These are phyloP conservation scores for Globisporangium splendens DNA, from an alignment of 352 stramenopile species.

Conservation along the genomic window DNA sequence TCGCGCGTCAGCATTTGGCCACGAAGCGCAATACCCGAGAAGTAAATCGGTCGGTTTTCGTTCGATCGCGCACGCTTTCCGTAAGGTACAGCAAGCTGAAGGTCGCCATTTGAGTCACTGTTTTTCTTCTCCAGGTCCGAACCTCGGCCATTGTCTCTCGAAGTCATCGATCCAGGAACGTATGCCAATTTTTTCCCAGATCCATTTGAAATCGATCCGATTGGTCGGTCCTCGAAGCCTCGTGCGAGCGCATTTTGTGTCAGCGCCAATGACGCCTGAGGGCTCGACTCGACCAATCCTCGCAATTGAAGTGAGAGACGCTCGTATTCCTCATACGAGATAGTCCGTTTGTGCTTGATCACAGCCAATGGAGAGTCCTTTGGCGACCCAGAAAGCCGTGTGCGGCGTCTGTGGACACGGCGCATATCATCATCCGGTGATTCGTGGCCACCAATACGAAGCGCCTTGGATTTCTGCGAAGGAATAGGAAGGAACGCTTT, in stretches of 20 bases:
- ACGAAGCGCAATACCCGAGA: constrained; percentile 28
- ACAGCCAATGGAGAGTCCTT: constrained; percentile 48
- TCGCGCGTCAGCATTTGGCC: constrained; percentile 40
- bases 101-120: constrained; percentile 21
- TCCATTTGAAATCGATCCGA: constrained; percentile 4
- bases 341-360: constrained; percentile 77
- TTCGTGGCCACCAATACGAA: constrained; percentile 25
- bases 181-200: constrained; percentile 29
- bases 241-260: constrained; percentile 49
- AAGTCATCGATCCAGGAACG: constrained; percentile 30
- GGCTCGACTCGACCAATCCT: constrained; percentile 61
- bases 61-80: constrained; percentile 40
- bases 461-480: constrained; percentile 45
- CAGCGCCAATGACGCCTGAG: constrained; percentile 49
- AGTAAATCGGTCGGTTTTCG: constrained; percentile 37
- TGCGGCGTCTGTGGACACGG: constrained; percentile 9
- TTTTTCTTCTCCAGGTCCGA: constrained; percentile 15
- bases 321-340: constrained; percentile 76
- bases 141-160: constrained; percentile 5
- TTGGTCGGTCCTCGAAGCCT: constrained; percentile 29
- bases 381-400: constrained; percentile 21
- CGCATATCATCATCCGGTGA: constrained; percentile 18
- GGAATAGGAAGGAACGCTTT: constrained; percentile 37
- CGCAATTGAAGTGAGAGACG: constrained; percentile 58
- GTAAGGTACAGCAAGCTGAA: constrained; percentile 28